Base-by-base conservation (phyloP, 1,139 yeast species). In the Pichia cactophila region DNA sequence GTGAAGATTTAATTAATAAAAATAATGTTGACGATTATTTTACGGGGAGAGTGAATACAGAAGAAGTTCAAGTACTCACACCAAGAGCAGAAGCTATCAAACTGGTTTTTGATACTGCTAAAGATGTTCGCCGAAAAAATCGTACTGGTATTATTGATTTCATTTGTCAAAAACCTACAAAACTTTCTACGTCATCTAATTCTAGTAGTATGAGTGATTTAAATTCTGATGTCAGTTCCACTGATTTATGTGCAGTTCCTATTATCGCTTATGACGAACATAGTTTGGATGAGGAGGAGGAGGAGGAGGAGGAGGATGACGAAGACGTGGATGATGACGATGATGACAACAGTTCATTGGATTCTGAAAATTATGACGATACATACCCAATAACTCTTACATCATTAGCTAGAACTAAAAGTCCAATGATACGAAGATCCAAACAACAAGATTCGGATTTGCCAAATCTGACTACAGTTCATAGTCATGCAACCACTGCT, bases 41-140 rank as follows among this genome's bases (percentile, higher is more conserved):
- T 26, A 50, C 60, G 4, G 59, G 57, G 16, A 49, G 57, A 38
- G 45, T 54, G 2, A 59, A 53, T 40, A 55, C 56, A 14, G 54
- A 49, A 26, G 52, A 53, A 17, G 48, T 44, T 8, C 46, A 20
- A 33, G 53, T 60, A 23, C 46, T 58, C 16, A 64, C 69, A 4
- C 69, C 69, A 20, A 56, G 69, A 44, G 69, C 65, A 11, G 68
- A 65, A 45, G 67, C 67, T 12, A 65, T 65, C 44, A 57, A 58
- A 46, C 50, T 64, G 43, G 68, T 64, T 29, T 64, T 64, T 49
- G 66, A 63, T 52, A 61, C 67, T 1, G 66, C 63, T 23, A 60
- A 57, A 29, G 60, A 54, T 38, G 46, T 49, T 33, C 46, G 43
- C 20, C 41, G 10, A 14, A 38, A 38, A n/a, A 38, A 38, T 23